Evolutionary conservation across 2,329 filamentous ascomycete species (phyloP).

Genomic region (Ophiosphaerella korrae): DNA sequence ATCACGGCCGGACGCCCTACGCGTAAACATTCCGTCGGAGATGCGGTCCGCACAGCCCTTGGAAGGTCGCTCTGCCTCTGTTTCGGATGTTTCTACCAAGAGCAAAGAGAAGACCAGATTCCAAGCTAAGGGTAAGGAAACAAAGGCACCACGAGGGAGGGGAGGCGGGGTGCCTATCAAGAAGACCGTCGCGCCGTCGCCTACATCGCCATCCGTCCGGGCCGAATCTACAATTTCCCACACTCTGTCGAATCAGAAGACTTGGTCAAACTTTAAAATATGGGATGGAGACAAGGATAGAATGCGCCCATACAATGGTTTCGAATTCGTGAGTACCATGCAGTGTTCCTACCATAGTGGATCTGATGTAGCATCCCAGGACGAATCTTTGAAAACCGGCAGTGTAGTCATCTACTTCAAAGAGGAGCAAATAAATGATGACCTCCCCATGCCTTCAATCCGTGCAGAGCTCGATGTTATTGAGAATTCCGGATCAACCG

Average conservation of each 20-base stretch:
- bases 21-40: constrained; percentile 30
- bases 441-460: constrained; percentile 44
- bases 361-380: constrained; percentile 24
- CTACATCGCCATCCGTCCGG: constrained; percentile 23
- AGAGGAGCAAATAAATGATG: constrained; percentile 44
- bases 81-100: constrained; percentile 36
- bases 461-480: constrained; percentile 43
- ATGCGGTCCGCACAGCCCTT: constrained; percentile 25
- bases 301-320: constrained; percentile 43
- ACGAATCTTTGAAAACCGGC: constrained; percentile 47
- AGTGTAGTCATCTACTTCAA: constrained; percentile 48
- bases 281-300: constrained; percentile 41
- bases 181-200: constrained; percentile 19
- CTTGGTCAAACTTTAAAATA: constrained; percentile 45
- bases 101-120: constrained; percentile 43
- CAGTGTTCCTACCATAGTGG: constrained; percentile 8
- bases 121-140: constrained; percentile 45
- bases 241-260: constrained; percentile 29
- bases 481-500: constrained; percentile 44
- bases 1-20: constrained; percentile 24
- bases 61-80: constrained; percentile 25
- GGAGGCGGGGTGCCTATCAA: constrained; percentile 48
- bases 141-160: constrained; percentile 45
- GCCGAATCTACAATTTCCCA: constrained; percentile 31
- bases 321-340: constrained; percentile 37